These are phyloP conservation scores for Phyllachora maydis DNA, from an alignment of 2,329 filamentous ascomycete genomes.

Conservation along the genomic window DNA sequence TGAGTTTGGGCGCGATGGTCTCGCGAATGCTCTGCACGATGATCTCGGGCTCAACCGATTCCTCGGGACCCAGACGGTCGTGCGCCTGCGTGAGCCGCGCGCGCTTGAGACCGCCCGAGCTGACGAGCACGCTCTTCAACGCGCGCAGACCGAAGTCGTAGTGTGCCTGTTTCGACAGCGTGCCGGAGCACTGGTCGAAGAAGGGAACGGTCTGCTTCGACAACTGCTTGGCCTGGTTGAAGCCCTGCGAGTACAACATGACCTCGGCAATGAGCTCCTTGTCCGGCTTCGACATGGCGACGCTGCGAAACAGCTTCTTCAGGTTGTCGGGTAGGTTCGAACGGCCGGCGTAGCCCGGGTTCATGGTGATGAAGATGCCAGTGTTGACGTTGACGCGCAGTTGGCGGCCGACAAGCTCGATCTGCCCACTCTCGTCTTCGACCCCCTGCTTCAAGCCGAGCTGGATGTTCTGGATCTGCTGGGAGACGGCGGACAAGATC, in stretches of 20 bases:
- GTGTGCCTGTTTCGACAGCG: slow-evolving; percentile 87
- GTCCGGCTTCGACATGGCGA: slow-evolving; percentile 98
- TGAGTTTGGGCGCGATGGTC: slow-evolving; percentile 93
- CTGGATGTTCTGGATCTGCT: slow-evolving; percentile 99
- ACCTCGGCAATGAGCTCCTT: slow-evolving; percentile 99
- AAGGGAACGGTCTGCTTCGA: slow-evolving; percentile 96
- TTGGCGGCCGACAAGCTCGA: slow-evolving; percentile 84
- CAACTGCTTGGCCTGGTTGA: slow-evolving; percentile 84
- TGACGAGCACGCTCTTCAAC: slow-evolving; percentile 94
- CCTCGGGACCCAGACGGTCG: slow-evolving; percentile 39
- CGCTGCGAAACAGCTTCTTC: slow-evolving; percentile 98
- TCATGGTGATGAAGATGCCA: slow-evolving; percentile 99
- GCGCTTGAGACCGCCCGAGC: slow-evolving; percentile 89
- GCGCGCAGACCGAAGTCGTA: slow-evolving; percentile 98
- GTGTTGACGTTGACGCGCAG: slow-evolving; percentile 81
- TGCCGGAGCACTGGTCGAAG: slow-evolving; percentile 73
- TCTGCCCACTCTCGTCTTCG: slow-evolving; percentile 68
- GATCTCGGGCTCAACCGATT: slow-evolving; percentile 81
- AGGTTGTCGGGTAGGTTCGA: slow-evolving; percentile 97
- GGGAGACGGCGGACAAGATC: slow-evolving; percentile 92
- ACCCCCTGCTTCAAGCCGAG: slow-evolving; percentile 74
- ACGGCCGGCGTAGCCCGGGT: slow-evolving; percentile 92
- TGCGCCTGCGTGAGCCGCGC: slow-evolving; percentile 43
- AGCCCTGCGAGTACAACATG: slow-evolving; percentile 99
- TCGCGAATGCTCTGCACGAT: slow-evolving; percentile 97